phyloP scores from a whole-genome alignment of 495 filamentous ascomycete genomes.

The Talaromyces borbonicus region DNA sequence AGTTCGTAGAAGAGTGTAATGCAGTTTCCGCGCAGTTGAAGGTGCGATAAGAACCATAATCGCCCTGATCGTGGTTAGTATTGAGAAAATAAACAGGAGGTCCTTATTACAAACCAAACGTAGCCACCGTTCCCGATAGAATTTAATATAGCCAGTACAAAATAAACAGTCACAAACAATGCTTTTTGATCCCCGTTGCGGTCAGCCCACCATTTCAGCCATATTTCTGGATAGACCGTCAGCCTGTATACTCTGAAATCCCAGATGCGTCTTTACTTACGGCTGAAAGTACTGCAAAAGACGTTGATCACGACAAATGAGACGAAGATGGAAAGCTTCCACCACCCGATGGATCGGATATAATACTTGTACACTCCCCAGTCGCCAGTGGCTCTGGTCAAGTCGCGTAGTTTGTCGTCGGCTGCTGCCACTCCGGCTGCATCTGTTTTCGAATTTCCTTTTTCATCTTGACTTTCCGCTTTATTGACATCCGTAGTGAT shows the following conservation, averaged over 20 bases:
- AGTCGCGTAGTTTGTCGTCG: not conserved
- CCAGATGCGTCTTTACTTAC: not conserved
- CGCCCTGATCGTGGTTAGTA: not conserved
- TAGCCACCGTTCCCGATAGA: constrained; percentile 2
- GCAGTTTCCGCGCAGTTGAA: constrained; percentile 2
- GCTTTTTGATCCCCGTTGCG: not conserved
- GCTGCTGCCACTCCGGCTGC: not conserved
- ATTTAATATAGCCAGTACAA: not conserved
- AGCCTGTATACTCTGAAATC: not conserved
- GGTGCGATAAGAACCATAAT: constrained; percentile 2
- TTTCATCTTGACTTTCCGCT: not conserved
- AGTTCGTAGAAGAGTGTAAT: not conserved
- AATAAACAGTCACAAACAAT: constrained; percentile 1
- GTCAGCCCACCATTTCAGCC: constrained; percentile 2
- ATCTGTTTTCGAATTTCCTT: not conserved
- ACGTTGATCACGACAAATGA: not conserved
- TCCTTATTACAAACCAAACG: not conserved
- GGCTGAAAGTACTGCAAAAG: constrained; percentile 4
- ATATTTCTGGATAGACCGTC: constrained; percentile 1
- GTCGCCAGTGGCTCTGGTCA: constrained; percentile 4
- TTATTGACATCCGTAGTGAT: not conserved
- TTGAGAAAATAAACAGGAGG: not conserved
- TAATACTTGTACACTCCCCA: constrained; percentile 1
- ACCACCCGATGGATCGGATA: constrained; percentile 2
- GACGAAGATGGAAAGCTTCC: not conserved